Base-by-base conservation (phyloP, 352 stramenopile genomes). In the Phytopythium delawarense region DNA sequence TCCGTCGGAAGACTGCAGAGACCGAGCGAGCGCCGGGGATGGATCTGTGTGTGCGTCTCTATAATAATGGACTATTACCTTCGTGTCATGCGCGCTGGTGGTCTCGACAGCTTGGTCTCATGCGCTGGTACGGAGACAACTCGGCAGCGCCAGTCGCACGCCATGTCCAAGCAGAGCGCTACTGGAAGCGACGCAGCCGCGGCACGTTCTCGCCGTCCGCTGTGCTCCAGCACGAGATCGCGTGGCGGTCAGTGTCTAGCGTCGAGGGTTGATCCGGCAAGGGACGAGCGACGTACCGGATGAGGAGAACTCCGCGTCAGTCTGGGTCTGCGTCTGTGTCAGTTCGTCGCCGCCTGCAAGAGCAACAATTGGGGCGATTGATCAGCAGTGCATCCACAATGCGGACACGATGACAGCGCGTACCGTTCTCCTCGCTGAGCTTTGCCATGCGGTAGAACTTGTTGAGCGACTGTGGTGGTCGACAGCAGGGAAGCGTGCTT, bases 391-490 rank as follows among this genome's bases (percentile, higher is more conserved):
- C 6, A 23, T 0, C 6, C 7, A 23, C 42, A 20, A 25, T 13
- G 20, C 7, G 5, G 45, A 35, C 40, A 11, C 16, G 9, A 21
- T 21, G 15, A 49, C 18, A 7, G 0, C 16, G 15, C 48, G 48
- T 39, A 85, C 77, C 66, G 28, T 59, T 61, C 54, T 73, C 75
- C 30, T 80, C 62, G 23, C 70, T 84, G 59, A 92, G 74, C 49
- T 78, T 83, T 7, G 83, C 75, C 37, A 94, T 65, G 20, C 75
- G 75, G 63, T 90, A 92, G 61, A 94, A 92, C 61, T 91, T 88
- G 70, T 87, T 72, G 11, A 94, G 64, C 20, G 84, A 94, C 84
- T 93, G 61, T 21, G 7, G 13, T 7, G 16, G 21, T 5, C 25
- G n/a, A 7, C 0, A 18, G 25, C 28, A 25, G 7, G 3, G 23